Conservation (phyloP, 2,329 filamentous ascomycete genomes). For the Shiraia sp. region DNA sequence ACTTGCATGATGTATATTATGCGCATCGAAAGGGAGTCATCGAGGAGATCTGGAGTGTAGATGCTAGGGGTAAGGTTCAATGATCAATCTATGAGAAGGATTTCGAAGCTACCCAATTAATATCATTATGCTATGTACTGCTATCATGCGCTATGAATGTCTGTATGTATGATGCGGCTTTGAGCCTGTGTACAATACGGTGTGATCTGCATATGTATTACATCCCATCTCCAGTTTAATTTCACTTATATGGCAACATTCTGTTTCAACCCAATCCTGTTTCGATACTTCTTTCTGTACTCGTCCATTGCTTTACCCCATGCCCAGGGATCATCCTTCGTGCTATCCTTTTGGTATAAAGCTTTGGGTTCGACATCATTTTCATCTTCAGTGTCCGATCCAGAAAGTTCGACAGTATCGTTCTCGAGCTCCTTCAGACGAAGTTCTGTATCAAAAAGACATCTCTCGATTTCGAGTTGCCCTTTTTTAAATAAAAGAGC, state of each 20-base stretch:
- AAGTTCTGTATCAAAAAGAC: slow-evolving; percentile 7
- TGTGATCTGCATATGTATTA: too few species aligned
- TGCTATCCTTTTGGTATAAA: slow-evolving; percentile 4
- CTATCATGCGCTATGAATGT: neutral
- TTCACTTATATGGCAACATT: slow-evolving; percentile 27
- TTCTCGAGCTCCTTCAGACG: slow-evolving; percentile 13
- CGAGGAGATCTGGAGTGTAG: slow-evolving; percentile 58
- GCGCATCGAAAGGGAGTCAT: slow-evolving; percentile 54
- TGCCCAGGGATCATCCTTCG: slow-evolving; percentile 16
- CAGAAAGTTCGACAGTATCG: neutral
- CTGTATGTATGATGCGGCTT: too few species aligned
- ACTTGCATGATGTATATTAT: slow-evolving; percentile 57
- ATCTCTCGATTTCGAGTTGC: slow-evolving; percentile 14
- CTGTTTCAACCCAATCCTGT: slow-evolving; percentile 9
- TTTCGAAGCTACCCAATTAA: neutral
- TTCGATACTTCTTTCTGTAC: slow-evolving; percentile 7
- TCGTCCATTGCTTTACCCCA: slow-evolving; percentile 10
- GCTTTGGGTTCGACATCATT: slow-evolving; percentile 8
- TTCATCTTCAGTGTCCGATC: neutral
- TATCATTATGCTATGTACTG: neutral
- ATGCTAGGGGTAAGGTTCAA: slow-evolving; percentile 57
- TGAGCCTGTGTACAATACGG: too few species aligned
- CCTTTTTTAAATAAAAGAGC: slow-evolving; percentile 19
- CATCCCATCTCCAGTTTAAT: too few species aligned
- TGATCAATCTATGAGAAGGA: slow-evolving; percentile 21